Conservation (phyloP, 2,329 filamentous ascomycete species). For the Cytospora schulzeri region DNA sequence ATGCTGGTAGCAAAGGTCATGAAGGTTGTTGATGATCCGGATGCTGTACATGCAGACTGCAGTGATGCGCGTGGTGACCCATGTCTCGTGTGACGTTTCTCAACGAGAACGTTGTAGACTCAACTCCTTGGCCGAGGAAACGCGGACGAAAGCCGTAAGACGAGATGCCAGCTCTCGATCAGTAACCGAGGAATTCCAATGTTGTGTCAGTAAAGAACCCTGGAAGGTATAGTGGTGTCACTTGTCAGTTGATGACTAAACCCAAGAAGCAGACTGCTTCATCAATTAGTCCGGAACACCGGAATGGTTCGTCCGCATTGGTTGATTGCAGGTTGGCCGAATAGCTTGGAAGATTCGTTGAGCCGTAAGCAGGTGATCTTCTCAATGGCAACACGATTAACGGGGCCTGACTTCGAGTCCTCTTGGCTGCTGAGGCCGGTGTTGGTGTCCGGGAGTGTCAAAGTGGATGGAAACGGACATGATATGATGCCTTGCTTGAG, state of each 20-base stretch:
- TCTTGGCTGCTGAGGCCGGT: not conserved
- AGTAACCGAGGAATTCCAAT: not conserved
- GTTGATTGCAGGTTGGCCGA: not conserved
- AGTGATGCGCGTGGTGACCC: slow-evolving; percentile 14
- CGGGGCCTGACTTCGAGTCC: not conserved
- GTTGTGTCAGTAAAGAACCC: not conserved
- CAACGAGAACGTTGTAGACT: slow-evolving; percentile 8
- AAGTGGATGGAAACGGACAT: not conserved
- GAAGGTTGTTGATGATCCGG: not conserved
- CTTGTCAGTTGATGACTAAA: not conserved
- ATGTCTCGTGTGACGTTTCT: slow-evolving; percentile 25
- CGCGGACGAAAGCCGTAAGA: not conserved
- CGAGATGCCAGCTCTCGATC: not conserved
- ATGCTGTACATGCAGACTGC: not conserved
- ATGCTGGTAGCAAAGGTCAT: not conserved
- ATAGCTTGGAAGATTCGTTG: too few relatives aligned
- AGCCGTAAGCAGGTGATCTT: not conserved
- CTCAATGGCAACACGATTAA: not conserved
- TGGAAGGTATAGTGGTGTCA: slow-evolving; percentile 10
- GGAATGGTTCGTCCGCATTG: not conserved
- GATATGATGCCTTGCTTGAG: not conserved
- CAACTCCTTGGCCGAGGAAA: not conserved
- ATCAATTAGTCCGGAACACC: not conserved
- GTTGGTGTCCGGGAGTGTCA: not conserved
- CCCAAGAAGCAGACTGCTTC: not conserved